Evolutionary conservation across 2,329 filamentous ascomycete species (phyloP).

Genomic region (Claviceps sorghi): DNA sequence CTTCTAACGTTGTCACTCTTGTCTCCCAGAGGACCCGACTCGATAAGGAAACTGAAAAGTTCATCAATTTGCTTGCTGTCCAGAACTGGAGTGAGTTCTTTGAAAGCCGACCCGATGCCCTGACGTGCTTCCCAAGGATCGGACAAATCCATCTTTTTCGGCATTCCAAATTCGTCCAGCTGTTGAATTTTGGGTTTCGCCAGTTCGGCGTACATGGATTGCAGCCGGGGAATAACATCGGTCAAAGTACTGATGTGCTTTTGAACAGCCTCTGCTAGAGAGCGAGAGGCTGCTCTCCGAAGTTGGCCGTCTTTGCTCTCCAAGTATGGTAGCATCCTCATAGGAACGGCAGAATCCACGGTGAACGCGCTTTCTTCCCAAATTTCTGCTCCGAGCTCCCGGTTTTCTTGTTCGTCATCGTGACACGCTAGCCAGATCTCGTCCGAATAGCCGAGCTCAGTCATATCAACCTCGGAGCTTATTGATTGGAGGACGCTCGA

Average conservation of each 20-base stretch:
- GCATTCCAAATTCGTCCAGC: slow-evolving; percentile 89
- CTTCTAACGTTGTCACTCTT: slow-evolving; percentile 60
- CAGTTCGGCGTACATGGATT: slow-evolving; percentile 59
- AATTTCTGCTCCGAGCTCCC: slow-evolving; percentile 67
- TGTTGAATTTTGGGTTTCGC: slow-evolving; percentile 72
- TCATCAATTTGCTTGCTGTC: slow-evolving; percentile 53
- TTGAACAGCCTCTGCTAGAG: slow-evolving; percentile 60
- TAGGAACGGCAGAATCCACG: slow-evolving; percentile 48
- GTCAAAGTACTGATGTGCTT: slow-evolving; percentile 45
- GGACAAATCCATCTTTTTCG: slow-evolving; percentile 69
- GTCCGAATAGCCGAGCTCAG: slow-evolving; percentile 69
- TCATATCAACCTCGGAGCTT: slow-evolving; percentile 81
- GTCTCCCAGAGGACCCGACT: slow-evolving; percentile 76
- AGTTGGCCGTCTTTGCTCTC: slow-evolving; percentile 69
- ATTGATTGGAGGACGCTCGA: slow-evolving; percentile 80
- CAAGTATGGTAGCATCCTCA: slow-evolving; percentile 62
- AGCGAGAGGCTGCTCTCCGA: slow-evolving; percentile 66
- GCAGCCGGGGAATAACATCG: slow-evolving; percentile 48
- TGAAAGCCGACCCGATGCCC: slow-evolving; percentile 77
- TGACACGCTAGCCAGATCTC: slow-evolving; percentile 91
- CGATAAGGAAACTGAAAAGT: slow-evolving; percentile 75
- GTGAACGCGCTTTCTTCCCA: slow-evolving; percentile 88
- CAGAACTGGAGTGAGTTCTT: slow-evolving; percentile 60
- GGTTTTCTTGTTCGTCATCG: slow-evolving; percentile 79
- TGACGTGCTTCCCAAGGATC: slow-evolving; percentile 89